phyloP scores from a whole-genome alignment of 1,139 yeast species.

The Geotrichum australiense region DNA sequence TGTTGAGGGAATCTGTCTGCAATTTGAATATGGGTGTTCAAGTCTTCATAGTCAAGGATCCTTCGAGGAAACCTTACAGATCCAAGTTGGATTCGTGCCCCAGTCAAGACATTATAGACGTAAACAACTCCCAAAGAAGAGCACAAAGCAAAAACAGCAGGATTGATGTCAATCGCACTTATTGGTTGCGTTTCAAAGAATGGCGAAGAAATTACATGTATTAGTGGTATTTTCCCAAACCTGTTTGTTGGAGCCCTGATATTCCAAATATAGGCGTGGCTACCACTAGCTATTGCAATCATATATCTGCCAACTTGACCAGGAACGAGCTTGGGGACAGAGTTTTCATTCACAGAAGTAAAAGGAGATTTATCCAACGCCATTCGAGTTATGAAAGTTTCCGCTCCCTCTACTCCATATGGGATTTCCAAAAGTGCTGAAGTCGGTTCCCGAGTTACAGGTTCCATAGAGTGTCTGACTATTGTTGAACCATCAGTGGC shows the following conservation, averaged over 20 bases:
- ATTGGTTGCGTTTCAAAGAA: slow-evolving; percentile 30
- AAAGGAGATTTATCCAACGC: slow-evolving; percentile 16
- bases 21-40: slow-evolving; percentile 9
- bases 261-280: slow-evolving; percentile 37
- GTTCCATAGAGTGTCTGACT: slow-evolving; percentile 8
- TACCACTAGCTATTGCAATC: slow-evolving; percentile 31
- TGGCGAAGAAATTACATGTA: slow-evolving; percentile 28
- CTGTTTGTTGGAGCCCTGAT: slow-evolving; percentile 34
- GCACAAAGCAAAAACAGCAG: slow-evolving; percentile 48
- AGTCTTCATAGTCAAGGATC: slow-evolving; percentile 20
- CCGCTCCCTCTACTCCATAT: neutral
- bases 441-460: neutral
- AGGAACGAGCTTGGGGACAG: slow-evolving; percentile 13
- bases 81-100: slow-evolving; percentile 38
- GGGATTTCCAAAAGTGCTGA: slow-evolving; percentile 7
- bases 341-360: slow-evolving; percentile 8
- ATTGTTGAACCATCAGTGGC: slow-evolving; percentile 15
- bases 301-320: slow-evolving; percentile 12
- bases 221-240: slow-evolving; percentile 26
- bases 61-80: slow-evolving; percentile 14
- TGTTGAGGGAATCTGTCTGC: neutral
- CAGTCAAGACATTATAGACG: slow-evolving; percentile 57
- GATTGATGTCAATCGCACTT: slow-evolving; percentile 38
- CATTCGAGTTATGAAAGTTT: slow-evolving; percentile 20
- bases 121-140: slow-evolving; percentile 59